Percentiles rank a stretch among this genome's conserved stretches.
Evolutionary conservation across 2,329 filamentous ascomycete species (phyloP).

Genomic region (Kalmusia sp.): DNA sequence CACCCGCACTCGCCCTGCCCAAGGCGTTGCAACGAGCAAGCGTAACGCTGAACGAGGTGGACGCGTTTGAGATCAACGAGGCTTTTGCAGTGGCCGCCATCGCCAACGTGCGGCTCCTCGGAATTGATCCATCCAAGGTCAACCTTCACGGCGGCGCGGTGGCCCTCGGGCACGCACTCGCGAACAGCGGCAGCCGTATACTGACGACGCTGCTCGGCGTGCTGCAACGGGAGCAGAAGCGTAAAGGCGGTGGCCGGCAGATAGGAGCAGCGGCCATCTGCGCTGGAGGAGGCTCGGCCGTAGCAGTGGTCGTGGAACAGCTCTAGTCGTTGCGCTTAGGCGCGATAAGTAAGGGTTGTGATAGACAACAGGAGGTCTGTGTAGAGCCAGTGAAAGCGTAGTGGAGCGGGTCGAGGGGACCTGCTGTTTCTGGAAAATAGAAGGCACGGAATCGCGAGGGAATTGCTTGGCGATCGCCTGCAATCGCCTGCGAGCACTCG

Average conservation of each 20-base stretch:
- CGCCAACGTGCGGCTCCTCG: slow-evolving; percentile 73
- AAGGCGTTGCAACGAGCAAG: slow-evolving; percentile 72
- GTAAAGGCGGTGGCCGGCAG: slow-evolving; percentile 75
- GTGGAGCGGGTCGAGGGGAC: background rate
- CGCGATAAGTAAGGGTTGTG: background rate
- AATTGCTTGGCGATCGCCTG: background rate
- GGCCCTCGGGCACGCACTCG: slow-evolving; percentile 86
- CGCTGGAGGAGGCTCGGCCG: slow-evolving; percentile 86
- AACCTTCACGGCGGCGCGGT: slow-evolving; percentile 91
- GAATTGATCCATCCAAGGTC: slow-evolving; percentile 71
- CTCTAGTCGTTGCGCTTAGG: background rate
- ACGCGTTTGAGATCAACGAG: slow-evolving; percentile 91
- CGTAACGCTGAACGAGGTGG: slow-evolving; percentile 70
- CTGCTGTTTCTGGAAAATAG: slow-evolving; percentile 3
- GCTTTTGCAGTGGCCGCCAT: slow-evolving; percentile 66
- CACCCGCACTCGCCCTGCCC: slow-evolving; percentile 82
- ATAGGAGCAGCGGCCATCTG: slow-evolving; percentile 85
- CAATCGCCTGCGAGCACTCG: background rate
- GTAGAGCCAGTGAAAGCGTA: background rate
- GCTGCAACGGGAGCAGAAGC: slow-evolving; percentile 82
- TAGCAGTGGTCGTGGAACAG: slow-evolving; percentile 67
- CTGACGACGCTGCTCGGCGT: slow-evolving; percentile 73
- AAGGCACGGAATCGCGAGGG: background rate
- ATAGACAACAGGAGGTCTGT: background rate
- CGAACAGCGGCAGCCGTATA: slow-evolving; percentile 82